Conservation (phyloP, 306 rosid species). For the Dicorynia guianensis region DNA sequence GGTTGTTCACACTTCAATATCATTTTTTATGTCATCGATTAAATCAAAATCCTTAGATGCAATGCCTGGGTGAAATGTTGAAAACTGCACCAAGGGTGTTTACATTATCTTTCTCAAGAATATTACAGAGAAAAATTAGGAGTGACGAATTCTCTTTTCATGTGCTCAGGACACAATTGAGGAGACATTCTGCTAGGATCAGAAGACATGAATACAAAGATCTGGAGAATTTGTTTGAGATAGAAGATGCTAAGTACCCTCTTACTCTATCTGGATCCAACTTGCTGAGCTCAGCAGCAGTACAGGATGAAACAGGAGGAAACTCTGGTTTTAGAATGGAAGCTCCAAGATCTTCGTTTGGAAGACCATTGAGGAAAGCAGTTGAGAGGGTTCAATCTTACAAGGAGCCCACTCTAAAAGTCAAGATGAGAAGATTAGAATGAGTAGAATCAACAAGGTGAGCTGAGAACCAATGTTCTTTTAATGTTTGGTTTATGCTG, state of each 20-base stretch:
- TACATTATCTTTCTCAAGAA: not conserved
- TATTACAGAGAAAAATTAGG: not conserved
- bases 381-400: conserved; percentile 67
- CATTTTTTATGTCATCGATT: not conserved
- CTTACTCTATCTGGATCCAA: conserved; percentile 2
- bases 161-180: conserved; percentile 51
- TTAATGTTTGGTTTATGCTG: too few species aligned
- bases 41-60: too few species aligned
- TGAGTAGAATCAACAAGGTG: conserved; percentile 28
- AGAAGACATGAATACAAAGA: conserved; percentile 43
- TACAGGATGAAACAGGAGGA: conserved; percentile 43
- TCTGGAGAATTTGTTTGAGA: conserved; percentile 60
- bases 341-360: conserved; percentile 60
- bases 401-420: conserved; percentile 53
- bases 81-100: too few species aligned
- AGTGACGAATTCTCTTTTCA: not conserved
- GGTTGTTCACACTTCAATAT: conserved; percentile 48
- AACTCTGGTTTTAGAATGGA: conserved; percentile 43
- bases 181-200: conserved; percentile 61
- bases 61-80: not conserved
- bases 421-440: conserved; percentile 53
- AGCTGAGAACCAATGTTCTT: not conserved
- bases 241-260: conserved; percentile 52
- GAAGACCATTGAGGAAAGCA: conserved; percentile 70
- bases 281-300: conserved; percentile 28